Evolutionary conservation across 2,329 filamentous ascomycete species (phyloP).

Genomic region (Gremmenia infestans): DNA sequence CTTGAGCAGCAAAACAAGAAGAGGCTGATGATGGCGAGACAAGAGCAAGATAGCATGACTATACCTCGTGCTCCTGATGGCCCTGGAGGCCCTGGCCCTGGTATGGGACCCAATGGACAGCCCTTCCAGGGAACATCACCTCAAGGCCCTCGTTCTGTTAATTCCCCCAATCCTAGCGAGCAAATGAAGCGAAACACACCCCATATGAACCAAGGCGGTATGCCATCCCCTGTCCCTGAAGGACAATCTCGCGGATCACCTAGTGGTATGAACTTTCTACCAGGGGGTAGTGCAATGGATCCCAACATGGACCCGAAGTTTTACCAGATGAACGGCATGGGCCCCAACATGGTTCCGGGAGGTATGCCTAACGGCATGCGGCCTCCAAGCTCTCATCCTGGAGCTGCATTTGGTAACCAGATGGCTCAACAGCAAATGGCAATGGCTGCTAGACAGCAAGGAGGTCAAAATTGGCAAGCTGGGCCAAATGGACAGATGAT

Average conservation of each 20-base stretch:
- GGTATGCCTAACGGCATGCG: conserved; percentile 63
- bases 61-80: conserved; percentile 44
- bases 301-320: conserved; percentile 56
- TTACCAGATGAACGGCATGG: conserved; percentile 49
- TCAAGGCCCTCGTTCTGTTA: conserved; percentile 59
- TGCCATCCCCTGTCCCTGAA: conserved; percentile 68
- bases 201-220: conserved; percentile 63
- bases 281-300: conserved; percentile 50
- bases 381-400: conserved; percentile 64
- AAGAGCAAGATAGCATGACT: conserved; percentile 63
- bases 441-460: conserved; percentile 48
- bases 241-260: conserved; percentile 64
- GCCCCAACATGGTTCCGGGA: conserved; percentile 48
- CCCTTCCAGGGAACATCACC: conserved; percentile 66
- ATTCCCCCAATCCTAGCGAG: conserved; percentile 72
- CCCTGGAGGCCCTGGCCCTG: conserved; percentile 47
- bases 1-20: conserved; percentile 87
- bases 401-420: conserved; percentile 41
- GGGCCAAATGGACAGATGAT: conserved; percentile 39
- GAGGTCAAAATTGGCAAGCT: conserved; percentile 30
- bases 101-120: conserved; percentile 51
- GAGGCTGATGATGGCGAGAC: conserved; percentile 75
- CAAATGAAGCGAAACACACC: conserved; percentile 76
- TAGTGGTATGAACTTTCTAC: conserved; percentile 59
- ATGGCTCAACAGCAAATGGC: conserved; percentile 47